These are phyloP conservation scores for Colletotrichum coccodes DNA, from an alignment of 2,329 filamentous ascomycete species.

Conservation along the genomic window DNA sequence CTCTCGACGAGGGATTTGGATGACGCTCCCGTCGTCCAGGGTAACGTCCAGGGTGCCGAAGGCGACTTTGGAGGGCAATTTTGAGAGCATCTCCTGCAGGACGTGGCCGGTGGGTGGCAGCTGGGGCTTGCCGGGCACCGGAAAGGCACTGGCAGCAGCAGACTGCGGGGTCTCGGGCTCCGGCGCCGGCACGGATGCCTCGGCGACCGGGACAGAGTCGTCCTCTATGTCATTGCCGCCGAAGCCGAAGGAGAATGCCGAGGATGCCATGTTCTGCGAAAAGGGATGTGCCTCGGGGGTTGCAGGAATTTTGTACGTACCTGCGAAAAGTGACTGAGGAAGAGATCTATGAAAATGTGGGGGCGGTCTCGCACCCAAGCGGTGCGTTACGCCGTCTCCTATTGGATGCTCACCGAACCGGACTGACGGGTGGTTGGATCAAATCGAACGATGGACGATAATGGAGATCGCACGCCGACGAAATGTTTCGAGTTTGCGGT, in stretches of 20 bases:
- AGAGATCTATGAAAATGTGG: conserved; percentile 23
- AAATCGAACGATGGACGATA: background rate
- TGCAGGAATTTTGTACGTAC: conserved; percentile 22
- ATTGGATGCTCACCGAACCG: conserved; percentile 1
- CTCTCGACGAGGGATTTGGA: conserved; percentile 76
- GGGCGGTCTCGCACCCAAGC: conserved; percentile 15
- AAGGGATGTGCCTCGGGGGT: conserved; percentile 11
- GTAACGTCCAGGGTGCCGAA: conserved; percentile 71
- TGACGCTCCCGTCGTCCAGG: conserved; percentile 63
- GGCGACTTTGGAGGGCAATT: conserved; percentile 78
- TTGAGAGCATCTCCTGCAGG: conserved; percentile 60
- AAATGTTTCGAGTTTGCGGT: background rate
- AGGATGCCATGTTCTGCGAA: conserved; percentile 40
- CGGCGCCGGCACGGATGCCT: conserved; percentile 37
- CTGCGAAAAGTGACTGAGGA: background rate
- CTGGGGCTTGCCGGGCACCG: conserved; percentile 69
- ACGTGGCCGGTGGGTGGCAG: conserved; percentile 64
- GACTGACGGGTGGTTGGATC: background rate
- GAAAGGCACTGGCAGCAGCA: conserved; percentile 62
- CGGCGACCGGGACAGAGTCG: conserved; percentile 36
- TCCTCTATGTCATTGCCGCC: conserved; percentile 73
- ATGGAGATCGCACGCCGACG: background rate
- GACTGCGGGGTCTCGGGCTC: conserved; percentile 38
- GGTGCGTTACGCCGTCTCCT: background rate
- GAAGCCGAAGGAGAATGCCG: conserved; percentile 69